Percentiles rank a stretch among this genome's conserved stretches.
Conservation (phyloP, 2,329 filamentous ascomycete genomes). For the Bertia moriformis region DNA sequence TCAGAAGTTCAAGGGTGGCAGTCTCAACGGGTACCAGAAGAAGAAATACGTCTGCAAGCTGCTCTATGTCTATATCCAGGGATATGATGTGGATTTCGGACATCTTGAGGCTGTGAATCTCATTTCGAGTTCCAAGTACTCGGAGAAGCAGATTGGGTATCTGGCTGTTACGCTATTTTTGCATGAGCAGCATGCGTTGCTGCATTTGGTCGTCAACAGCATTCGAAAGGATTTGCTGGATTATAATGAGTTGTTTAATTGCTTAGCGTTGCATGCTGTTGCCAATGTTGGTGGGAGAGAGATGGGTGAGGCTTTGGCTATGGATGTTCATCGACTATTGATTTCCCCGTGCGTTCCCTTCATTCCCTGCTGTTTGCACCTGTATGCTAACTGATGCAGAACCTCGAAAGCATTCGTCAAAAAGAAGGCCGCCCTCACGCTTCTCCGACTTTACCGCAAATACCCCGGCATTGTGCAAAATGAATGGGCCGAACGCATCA, state of each 20-base stretch:
- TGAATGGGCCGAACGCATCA: constrained; percentile 94
- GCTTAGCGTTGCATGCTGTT: constrained; percentile 88
- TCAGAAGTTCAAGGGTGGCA: constrained; percentile 89
- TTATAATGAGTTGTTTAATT: constrained; percentile 95
- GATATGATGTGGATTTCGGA: constrained; percentile 97
- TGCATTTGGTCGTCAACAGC: constrained; percentile 94
- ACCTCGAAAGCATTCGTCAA: constrained; percentile 90
- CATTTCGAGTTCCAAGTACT: constrained; percentile 92
- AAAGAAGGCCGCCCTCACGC: constrained; percentile 91
- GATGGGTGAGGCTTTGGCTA: constrained; percentile 86
- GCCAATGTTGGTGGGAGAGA: constrained; percentile 93
- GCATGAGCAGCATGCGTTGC: constrained; percentile 88
- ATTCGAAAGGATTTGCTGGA: constrained; percentile 92
- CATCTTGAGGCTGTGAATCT: constrained; percentile 96
- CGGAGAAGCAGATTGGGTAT: constrained; percentile 98
- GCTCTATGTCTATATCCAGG: constrained; percentile 95
- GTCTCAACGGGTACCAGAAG: constrained; percentile 89
- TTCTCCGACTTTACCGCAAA: constrained; percentile 88
- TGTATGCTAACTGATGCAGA: neutral
- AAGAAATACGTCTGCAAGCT: constrained; percentile 99
- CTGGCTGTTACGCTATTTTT: constrained; percentile 92
- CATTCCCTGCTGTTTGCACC: neutral
- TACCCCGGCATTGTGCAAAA: constrained; percentile 84
- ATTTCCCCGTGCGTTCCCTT: constrained; percentile 68
- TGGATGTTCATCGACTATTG: constrained; percentile 80